Evolutionary conservation across 305 asterid genomes (phyloP).

Genomic region (Rubia peregrina): DNA sequence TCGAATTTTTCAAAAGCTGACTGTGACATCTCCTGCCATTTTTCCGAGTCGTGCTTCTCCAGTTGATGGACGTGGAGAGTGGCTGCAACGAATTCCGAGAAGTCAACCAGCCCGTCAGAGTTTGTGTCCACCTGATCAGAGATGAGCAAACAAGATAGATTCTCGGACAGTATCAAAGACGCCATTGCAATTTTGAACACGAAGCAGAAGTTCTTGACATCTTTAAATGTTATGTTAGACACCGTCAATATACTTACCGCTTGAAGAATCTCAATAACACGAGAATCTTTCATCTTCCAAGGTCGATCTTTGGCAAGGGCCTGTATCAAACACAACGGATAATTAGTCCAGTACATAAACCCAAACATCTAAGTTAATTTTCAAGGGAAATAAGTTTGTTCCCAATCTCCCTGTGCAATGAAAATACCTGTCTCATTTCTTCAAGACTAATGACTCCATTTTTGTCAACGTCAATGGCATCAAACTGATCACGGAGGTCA

Average conservation of each 20-base stretch:
- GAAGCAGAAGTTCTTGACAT: not conserved
- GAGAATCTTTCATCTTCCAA: conserved; percentile 91
- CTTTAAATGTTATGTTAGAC: not conserved
- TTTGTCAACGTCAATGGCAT: conserved; percentile 93
- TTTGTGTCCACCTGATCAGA: conserved; percentile 75
- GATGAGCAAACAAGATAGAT: conserved; percentile 13
- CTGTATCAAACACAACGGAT: conserved; percentile 25
- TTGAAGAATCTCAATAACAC: conserved; percentile 90
- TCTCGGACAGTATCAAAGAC: conserved; percentile 5
- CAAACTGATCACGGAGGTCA: conserved; percentile 84
- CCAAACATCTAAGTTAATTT: too few relatives aligned
- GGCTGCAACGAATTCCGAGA: conserved; percentile 94
- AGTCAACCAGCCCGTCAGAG: conserved; percentile 94
- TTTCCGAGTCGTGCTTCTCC: conserved; percentile 77
- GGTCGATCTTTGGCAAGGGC: conserved; percentile 97
- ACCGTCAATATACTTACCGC: conserved; percentile 49
- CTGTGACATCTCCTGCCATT: conserved; percentile 77
- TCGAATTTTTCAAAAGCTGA: conserved; percentile 92
- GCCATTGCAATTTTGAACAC: not conserved
- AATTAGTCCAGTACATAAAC: not conserved
- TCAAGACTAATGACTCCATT: conserved; percentile 92
- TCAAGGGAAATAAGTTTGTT: too few relatives aligned
- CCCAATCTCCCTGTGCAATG: not conserved
- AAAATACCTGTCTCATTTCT: conserved; percentile 89
- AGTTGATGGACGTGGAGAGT: conserved; percentile 88